Evolutionary conservation across 305 asterid species (phyloP).

Genomic region (Fraxinus baroniana): DNA sequence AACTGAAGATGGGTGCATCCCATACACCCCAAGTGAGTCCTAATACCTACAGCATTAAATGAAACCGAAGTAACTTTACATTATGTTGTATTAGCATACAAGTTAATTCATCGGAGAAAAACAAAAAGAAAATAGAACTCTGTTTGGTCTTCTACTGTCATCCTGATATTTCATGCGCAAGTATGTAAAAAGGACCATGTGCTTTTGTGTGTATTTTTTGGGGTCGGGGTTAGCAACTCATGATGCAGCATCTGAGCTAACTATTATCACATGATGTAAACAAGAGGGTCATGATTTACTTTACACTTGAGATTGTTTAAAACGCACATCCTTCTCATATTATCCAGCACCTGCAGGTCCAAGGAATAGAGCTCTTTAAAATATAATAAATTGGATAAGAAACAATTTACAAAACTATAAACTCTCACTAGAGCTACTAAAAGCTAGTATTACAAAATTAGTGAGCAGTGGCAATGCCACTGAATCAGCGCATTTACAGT

Average conservation of each 20-base stretch:
- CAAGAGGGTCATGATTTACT: slow-evolving; percentile 36
- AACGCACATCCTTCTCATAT: slow-evolving; percentile 66
- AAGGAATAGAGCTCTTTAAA: slow-evolving; percentile 13
- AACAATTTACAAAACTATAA: neutral
- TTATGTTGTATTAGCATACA: neutral
- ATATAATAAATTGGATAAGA: neutral
- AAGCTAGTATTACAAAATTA: neutral
- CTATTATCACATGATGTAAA: neutral
- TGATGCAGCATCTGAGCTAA: slow-evolving; percentile 4
- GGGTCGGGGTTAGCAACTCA: neutral
- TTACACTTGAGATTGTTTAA: slow-evolving; percentile 63
- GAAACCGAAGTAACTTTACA: slow-evolving; percentile 7
- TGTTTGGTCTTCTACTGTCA: neutral
- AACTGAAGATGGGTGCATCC: slow-evolving; percentile 58
- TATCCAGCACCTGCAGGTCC: slow-evolving; percentile 65
- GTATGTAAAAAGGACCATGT: neutral
- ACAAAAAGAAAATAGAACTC: neutral
- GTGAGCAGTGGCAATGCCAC: neutral
- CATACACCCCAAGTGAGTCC: slow-evolving; percentile 92
- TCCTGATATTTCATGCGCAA: slow-evolving; percentile 11
- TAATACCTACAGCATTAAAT: slow-evolving; percentile 45
- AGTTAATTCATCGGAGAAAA: neutral
- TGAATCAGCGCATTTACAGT: neutral
- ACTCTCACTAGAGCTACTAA: neutral
- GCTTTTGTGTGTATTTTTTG: neutral